Evolutionary conservation across 2,329 filamentous ascomycete genomes (phyloP).

Genomic region (Gremmenia infestans): DNA sequence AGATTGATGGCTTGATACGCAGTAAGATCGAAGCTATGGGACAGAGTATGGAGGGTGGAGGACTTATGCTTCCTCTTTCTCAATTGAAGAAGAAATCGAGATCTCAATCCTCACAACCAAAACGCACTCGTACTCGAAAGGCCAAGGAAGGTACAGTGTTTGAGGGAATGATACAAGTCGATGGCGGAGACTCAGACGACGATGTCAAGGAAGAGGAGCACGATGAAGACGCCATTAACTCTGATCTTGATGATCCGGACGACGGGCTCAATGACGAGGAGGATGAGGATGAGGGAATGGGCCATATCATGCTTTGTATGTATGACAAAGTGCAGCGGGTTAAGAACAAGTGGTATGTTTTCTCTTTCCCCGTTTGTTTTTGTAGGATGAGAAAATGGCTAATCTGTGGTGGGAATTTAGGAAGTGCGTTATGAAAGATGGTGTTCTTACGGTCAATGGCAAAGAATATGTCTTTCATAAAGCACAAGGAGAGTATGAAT

Average conservation of each 20-base stretch:
- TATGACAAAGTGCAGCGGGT: constrained; percentile 99
- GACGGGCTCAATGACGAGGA: constrained; percentile 80
- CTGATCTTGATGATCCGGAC: constrained; percentile 91
- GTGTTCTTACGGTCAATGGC: constrained; percentile 85
- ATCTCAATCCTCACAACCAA: constrained; percentile 36
- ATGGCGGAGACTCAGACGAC: constrained; percentile 54
- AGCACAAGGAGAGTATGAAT: constrained; percentile 94
- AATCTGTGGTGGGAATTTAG: constrained; percentile 38
- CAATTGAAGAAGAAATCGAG: constrained; percentile 22
- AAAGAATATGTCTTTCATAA: constrained; percentile 99
- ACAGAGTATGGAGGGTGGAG: constrained; percentile 66
- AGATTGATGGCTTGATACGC: constrained; percentile 66
- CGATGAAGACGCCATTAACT: constrained; percentile 97
- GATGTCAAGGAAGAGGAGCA: constrained; percentile 50
- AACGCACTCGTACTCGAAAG: constrained; percentile 16
- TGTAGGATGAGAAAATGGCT: not conserved
- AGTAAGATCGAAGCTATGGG: constrained; percentile 61
- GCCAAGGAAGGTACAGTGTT: constrained; percentile 14
- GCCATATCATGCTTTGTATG: constrained; percentile 95
- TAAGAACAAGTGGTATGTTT: constrained; percentile 87
- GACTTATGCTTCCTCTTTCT: constrained; percentile 66
- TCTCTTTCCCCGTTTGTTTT: not conserved
- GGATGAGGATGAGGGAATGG: constrained; percentile 77
- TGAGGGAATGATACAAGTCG: constrained; percentile 42
- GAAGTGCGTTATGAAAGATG: constrained; percentile 98